Conservation (phyloP, 2,329 filamentous ascomycete species). For the Helotiales sp. region DNA sequence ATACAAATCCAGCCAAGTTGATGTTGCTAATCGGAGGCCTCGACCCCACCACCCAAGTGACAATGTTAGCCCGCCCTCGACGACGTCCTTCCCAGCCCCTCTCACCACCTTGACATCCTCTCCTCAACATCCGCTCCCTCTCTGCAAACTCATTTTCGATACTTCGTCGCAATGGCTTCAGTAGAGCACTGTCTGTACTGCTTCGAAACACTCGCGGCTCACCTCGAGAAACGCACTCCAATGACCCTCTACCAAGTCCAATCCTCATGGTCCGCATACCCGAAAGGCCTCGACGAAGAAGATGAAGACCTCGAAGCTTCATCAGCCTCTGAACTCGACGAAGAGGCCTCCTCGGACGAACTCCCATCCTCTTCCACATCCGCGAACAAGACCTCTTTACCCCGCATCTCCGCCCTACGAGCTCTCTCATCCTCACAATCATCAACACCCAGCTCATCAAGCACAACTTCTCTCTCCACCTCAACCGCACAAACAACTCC, state of each 20-base stretch:
- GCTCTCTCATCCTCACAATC: slow-evolving; percentile 19
- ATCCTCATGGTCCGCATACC: slow-evolving; percentile 53
- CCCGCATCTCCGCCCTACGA: slow-evolving; percentile 19
- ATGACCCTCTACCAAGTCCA: slow-evolving; percentile 70
- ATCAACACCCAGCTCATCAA: slow-evolving; percentile 21
- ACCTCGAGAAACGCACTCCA: slow-evolving; percentile 68
- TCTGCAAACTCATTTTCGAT: neutral
- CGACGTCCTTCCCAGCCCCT: neutral
- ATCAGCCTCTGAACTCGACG: neutral
- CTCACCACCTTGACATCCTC: neutral
- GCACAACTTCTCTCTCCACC: slow-evolving; percentile 20
- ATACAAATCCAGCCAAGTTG: neutral
- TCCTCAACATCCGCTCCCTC: neutral
- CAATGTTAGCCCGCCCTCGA: slow-evolving; percentile 1
- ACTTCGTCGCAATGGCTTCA: slow-evolving; percentile 67
- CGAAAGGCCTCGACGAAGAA: slow-evolving; percentile 39
- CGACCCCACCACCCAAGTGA: slow-evolving; percentile 7
- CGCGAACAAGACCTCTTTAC: slow-evolving; percentile 11
- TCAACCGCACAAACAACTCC: slow-evolving; percentile 44
- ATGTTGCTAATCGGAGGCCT: neutral
- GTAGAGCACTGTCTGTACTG: slow-evolving; percentile 86
- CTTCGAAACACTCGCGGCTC: slow-evolving; percentile 82
- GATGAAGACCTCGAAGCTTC: slow-evolving; percentile 31
- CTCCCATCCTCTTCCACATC: neutral
- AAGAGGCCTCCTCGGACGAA: slow-evolving; percentile 1